Evolutionary conservation across 2,329 filamentous ascomycete species (phyloP).

Genomic region (Penicillium sp.): DNA sequence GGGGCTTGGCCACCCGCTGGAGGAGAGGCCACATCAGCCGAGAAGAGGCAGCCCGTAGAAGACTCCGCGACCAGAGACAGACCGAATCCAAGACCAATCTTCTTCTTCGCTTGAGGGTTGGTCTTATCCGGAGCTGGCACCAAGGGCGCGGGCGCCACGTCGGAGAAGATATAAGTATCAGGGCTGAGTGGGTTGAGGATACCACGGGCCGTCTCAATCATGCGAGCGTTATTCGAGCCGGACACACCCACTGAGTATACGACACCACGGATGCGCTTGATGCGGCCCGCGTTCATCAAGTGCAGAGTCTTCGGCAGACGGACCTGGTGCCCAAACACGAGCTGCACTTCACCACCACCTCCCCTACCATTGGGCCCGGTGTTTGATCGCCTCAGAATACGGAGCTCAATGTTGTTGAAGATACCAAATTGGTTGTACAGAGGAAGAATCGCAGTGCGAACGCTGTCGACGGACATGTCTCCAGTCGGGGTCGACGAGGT

Average conservation of each 20-base stretch:
- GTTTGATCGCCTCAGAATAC: slow-evolving; percentile 77
- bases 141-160: slow-evolving; percentile 60
- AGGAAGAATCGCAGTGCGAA: slow-evolving; percentile 88
- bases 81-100: slow-evolving; percentile 85
- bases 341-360: slow-evolving; percentile 87
- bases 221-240: slow-evolving; percentile 87
- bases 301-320: slow-evolving; percentile 92
- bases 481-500: slow-evolving; percentile 79
- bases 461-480: slow-evolving; percentile 88
- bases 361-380: slow-evolving; percentile 71
- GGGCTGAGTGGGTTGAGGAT: slow-evolving; percentile 81
- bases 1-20: slow-evolving; percentile 78
- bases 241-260: slow-evolving; percentile 91
- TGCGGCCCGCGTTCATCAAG: slow-evolving; percentile 74
- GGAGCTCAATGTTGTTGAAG: slow-evolving; percentile 76
- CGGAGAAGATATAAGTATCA: slow-evolving; percentile 85
- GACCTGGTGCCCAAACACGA: slow-evolving; percentile 90
- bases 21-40: slow-evolving; percentile 75
- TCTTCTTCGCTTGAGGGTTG: slow-evolving; percentile 54
- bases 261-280: slow-evolving; percentile 87
- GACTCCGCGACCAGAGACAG: slow-evolving; percentile 88
- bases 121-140: slow-evolving; percentile 69
- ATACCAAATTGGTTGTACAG: slow-evolving; percentile 91
- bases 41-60: slow-evolving; percentile 82
- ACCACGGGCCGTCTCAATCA: slow-evolving; percentile 87